Base-by-base conservation (phyloP, 495 filamentous ascomycete species). In the Trichoderma erinaceum region DNA sequence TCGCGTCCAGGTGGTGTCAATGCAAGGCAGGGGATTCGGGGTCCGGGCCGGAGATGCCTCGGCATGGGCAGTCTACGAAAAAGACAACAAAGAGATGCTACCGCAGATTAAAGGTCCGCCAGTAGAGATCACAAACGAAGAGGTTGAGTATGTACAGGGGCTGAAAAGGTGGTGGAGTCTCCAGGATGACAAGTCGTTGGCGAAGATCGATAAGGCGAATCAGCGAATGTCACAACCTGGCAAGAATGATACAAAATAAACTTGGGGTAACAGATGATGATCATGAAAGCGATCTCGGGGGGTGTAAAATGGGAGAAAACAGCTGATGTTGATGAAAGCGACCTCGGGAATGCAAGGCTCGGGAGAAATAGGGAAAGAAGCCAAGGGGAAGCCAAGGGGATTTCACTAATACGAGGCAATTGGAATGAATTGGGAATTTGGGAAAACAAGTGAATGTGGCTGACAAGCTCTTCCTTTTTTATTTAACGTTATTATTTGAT, bases 1-100 rank as follows among this genome's bases (percentile, higher is more conserved):
- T 7, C 82, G 87, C 50, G 92, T 97, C 72, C 84, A 83, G 66
- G 90, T 96, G 16, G 77, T 82, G 64, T 80, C 81, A n/a, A 66
- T 84, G 13, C 82, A 82, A 52, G 75, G 76, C 46, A 78, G 79
- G 66, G 79, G 80, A 0, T 83, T 80, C 69, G 80, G 82, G 4
- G 70, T 87, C 23, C 77, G 82, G 46, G 76, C 74, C 21, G 77
- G 72, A 38, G 74, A 72, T 21, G 76, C 75, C 64, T 81, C 78
- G 15, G 80, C 78, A 29, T 96, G 92, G 90, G 90, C 87, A 5
- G 85, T 93, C 69, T 82, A 78, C 68, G 81, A 83, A 16, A 68
- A 67, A n/a, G 70, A 68, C 8, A 71, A 69, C 29, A 74, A 66
- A 6, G 70, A 68, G 6, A 68, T 72, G 66, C 72, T 71, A 25